These are phyloP conservation scores for Xenoacremonium recifei DNA, from an alignment of 2,329 filamentous ascomycete genomes.

Conservation along the genomic window DNA sequence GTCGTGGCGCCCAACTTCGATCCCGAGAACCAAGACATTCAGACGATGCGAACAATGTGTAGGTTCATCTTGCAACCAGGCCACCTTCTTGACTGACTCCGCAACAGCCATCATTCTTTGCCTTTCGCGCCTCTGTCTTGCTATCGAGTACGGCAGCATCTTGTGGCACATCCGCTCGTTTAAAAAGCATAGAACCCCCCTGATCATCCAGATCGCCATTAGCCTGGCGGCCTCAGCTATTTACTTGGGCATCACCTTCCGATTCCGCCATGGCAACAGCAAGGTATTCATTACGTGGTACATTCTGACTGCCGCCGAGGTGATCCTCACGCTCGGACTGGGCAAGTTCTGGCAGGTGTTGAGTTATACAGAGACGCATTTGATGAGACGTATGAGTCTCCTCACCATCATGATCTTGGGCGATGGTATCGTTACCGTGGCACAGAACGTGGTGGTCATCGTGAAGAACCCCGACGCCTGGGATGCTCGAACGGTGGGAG, in stretches of 20 bases:
- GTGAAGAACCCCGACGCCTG: conserved; percentile 40
- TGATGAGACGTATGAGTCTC: conserved; percentile 62
- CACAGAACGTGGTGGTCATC: conserved; percentile 49
- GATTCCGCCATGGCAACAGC: conserved; percentile 33
- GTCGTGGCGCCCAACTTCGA: conserved; percentile 53
- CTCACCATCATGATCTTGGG: conserved; percentile 66
- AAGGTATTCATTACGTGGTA: conserved; percentile 48
- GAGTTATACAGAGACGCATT: conserved; percentile 60
- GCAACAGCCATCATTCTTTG: conserved; percentile 43
- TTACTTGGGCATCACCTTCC: conserved; percentile 42
- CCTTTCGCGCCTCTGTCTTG: conserved; percentile 51
- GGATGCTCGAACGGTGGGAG: conserved; percentile 39
- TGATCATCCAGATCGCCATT: conserved; percentile 34
- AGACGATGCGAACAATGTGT: conserved; percentile 42
- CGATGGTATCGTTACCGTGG: conserved; percentile 62
- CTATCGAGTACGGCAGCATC: conserved; percentile 52
- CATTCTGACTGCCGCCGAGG: conserved; percentile 52
- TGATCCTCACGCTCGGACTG: conserved; percentile 47
- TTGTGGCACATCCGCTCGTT: conserved; percentile 42
- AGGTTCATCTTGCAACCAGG: conserved; percentile 9
- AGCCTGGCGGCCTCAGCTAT: conserved; percentile 35
- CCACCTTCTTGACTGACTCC: not conserved
- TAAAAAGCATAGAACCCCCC: conserved; percentile 33
- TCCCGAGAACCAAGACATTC: conserved; percentile 34
- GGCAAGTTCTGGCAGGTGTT: conserved; percentile 56